Evolutionary conservation across 345 rosid species (phyloP).

Genomic region (Carallia brachiata): DNA sequence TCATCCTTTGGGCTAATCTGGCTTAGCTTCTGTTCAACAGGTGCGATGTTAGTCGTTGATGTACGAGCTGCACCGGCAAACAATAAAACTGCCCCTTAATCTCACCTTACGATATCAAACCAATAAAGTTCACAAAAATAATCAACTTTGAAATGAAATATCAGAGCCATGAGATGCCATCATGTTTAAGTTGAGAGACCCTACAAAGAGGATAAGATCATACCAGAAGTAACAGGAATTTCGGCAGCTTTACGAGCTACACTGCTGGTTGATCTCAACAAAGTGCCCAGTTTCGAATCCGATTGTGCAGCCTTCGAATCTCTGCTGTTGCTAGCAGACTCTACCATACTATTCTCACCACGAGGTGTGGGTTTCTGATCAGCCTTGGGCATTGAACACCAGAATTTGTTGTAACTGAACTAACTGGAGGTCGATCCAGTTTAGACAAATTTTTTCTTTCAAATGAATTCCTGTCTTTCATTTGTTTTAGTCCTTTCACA

Average conservation of each 20-base stretch:
- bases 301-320: slow-evolving; percentile 51
- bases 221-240: slow-evolving; percentile 52
- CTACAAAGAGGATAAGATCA: slow-evolving; percentile 16
- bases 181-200: background rate
- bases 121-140: slow-evolving; percentile 6
- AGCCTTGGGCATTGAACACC: slow-evolving; percentile 37
- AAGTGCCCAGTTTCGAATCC: slow-evolving; percentile 57
- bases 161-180: background rate
- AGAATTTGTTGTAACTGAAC: slow-evolving; percentile 34
- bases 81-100: slow-evolving; percentile 4
- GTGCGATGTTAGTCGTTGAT: slow-evolving; percentile 32
- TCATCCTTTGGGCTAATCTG: slow-evolving; percentile 58
- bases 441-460: slow-evolving; percentile 47
- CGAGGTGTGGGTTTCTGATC: slow-evolving; percentile 59
- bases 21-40: slow-evolving; percentile 48
- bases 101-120: background rate
- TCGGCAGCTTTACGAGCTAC: slow-evolving; percentile 51
- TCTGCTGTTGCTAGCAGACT: slow-evolving; percentile 45
- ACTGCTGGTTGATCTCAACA: slow-evolving; percentile 53
- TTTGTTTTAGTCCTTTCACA: slow-evolving; percentile 52
- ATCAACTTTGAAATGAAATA: background rate
- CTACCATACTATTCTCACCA: slow-evolving; percentile 37
- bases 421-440: slow-evolving; percentile 30
- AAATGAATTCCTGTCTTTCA: slow-evolving; percentile 44
- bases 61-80: slow-evolving; percentile 45